Evolutionary conservation across 2,329 filamentous ascomycete genomes (phyloP).

Genomic region (Leptographium radiaticola): DNA sequence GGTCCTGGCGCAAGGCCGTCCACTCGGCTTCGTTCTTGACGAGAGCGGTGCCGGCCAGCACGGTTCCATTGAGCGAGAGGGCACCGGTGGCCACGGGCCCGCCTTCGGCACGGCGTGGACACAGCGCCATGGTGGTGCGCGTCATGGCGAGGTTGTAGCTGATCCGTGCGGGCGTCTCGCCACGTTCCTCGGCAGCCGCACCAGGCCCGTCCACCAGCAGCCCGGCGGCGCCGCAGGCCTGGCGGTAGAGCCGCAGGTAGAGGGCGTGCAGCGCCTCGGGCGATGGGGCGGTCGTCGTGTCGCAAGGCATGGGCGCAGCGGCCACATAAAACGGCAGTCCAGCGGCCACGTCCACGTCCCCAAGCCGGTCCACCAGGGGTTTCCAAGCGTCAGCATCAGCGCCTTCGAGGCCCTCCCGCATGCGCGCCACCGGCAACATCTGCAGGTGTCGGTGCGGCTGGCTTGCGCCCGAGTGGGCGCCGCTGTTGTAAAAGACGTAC

Average conservation of each 20-base stretch:
- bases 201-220: not conserved
- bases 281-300: not conserved
- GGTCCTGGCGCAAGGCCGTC: constrained; percentile 34
- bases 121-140: constrained; percentile 35
- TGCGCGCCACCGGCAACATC: constrained; percentile 51
- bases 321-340: constrained; percentile 8
- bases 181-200: constrained; percentile 9
- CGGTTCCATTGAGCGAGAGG: constrained; percentile 45
- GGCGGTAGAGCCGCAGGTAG: constrained; percentile 36
- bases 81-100: constrained; percentile 21
- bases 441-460: constrained; percentile 63
- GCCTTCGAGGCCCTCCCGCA: constrained; percentile 39
- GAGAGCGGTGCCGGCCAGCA: constrained; percentile 50
- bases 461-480: constrained; percentile 53
- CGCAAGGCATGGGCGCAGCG: not conserved
- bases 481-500: constrained; percentile 60
- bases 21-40: constrained; percentile 48
- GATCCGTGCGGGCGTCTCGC: constrained; percentile 33
- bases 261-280: constrained; percentile 22
- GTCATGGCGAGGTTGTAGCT: constrained; percentile 55
- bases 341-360: too few relatives aligned
- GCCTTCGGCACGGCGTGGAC: constrained; percentile 42
- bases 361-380: constrained; percentile 29
- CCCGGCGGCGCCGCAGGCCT: constrained; percentile 26
- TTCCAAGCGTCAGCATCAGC: constrained; percentile 27